Base-by-base conservation (phyloP, 371 early-diverging fungal species). In the Aphelidium insulamus region DNA sequence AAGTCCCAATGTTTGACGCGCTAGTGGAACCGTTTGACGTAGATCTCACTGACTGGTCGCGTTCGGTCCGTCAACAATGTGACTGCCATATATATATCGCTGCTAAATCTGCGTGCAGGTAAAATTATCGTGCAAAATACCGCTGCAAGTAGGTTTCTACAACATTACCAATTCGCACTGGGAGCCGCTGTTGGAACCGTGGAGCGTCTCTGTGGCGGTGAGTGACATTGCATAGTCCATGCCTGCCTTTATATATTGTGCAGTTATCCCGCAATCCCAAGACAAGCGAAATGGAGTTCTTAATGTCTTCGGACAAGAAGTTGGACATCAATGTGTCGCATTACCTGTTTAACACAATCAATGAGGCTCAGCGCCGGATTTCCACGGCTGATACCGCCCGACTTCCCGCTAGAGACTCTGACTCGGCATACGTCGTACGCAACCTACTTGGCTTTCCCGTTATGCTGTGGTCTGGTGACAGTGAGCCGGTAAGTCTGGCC, bases 141-240 rank as follows among this genome's bases (percentile, higher is more conserved):
- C 60, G 17, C 41, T 86, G 16, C 68, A 69, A 33, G 67, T 76
- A 35, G 90, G 90, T 43, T 84, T 77, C 50, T 95, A 81, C 43
- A 92, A 97, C 53, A 55, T 85, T 31, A 77, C 78, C 33, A 91
- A 85, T 50, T 92, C 95, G 7, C 86, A 90, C 44, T 97, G 97
- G 97, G 97, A 97, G 48, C 94, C 97, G 0, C 37, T 95, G 17
- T 39, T 92, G 16, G 97, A 97, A 50, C 83, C 85, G 0, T 91
- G 86, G 84, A 45, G 49, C 31, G 43, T 49, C 25, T 42, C 38
- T 8, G 28, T 62, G 12, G 45, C 44, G 28, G 50, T 55, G 25
- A 39, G 45, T n/a, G n/a, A n/a, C 55, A 58, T 19, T 71, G 77
- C 38, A 50, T 55, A 3, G 26, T 75, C 9, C 52, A 58, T 21